Evolutionary conservation across 306 rosid genomes (phyloP), one percentile per base, ranked within the genome.

Genomic region (Trifolium pratense): DNA sequence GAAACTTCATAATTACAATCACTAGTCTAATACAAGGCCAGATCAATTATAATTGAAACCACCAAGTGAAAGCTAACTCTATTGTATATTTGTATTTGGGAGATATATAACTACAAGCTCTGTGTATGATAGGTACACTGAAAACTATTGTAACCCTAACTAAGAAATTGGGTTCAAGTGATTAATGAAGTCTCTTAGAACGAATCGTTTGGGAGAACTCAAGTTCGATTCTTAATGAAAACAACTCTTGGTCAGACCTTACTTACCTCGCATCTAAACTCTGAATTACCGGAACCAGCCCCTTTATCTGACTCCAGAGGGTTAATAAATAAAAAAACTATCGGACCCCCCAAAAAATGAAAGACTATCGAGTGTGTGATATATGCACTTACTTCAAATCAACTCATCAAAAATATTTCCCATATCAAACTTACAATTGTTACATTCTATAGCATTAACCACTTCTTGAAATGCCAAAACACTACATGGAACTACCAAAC

Each of bases 401-500:
- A 93, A 84, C 49, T 93, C 98, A 61, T 75, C 84, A 48, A 91
- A 85, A 53, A 87, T 70, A 4, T 85, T 80, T 34, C 87, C 89
- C 56, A 91, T 71, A 72, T 93, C 84, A 80, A 91, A 93, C 73
- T 74, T 84, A 49, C 91, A 88, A 25, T 87, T 76, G 70, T 83
- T 80, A 77, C 89, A 87, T 81, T 91, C 84, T 18, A 93, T 82
- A 73, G 86, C 90, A 75, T 56, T 83, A 0, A 91, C 55, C 6
- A 91, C 88, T 73, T 88, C 87, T 43, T 85, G 84, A 73, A 93
- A 93, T 6, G 97, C 74, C 6, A 84, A 84, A 70, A 91, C 92
- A 62, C 75, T 88, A 79, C 96, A 91, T 16, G 97, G 97, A 74
- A 93, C 85, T 1, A 87, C 93, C 0, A 93, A 87, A 2, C 93